Conservation (phyloP, 495 filamentous ascomycete genomes). For the Daldinia grandis region DNA sequence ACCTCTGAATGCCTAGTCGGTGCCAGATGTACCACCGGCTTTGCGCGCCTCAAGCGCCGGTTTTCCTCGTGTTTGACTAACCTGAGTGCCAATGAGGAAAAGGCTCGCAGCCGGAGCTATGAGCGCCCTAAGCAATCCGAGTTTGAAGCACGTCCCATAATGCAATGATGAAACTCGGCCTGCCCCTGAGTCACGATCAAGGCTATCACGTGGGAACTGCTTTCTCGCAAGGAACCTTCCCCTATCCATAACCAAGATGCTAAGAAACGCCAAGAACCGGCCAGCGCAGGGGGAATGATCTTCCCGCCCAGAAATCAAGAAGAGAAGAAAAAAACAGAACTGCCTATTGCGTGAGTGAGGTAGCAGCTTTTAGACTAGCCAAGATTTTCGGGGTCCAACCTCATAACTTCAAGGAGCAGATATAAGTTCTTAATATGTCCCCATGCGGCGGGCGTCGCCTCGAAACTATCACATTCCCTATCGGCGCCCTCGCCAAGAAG, state of each 20-base stretch:
- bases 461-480: slow-evolving; percentile 10
- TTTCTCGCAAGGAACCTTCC: slow-evolving; percentile 4
- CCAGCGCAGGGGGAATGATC: slow-evolving; percentile 1
- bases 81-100: slow-evolving; percentile 17
- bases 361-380: neutral
- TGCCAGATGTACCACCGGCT: slow-evolving; percentile 29
- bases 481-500: slow-evolving; percentile 12
- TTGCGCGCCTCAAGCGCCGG: slow-evolving; percentile 19
- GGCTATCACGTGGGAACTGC: slow-evolving; percentile 27
- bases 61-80: slow-evolving; percentile 21
- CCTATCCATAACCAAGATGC: slow-evolving; percentile 18
- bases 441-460: slow-evolving; percentile 2
- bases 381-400: slow-evolving; percentile 14
- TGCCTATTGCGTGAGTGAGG: slow-evolving; percentile 18
- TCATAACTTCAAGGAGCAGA: slow-evolving; percentile 7
- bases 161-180: slow-evolving; percentile 37
- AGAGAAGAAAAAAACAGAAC: neutral
- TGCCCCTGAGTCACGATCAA: slow-evolving; percentile 38
- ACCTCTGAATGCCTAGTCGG: slow-evolving; percentile 2
- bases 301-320: slow-evolving; percentile 5
- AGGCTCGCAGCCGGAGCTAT: slow-evolving; percentile 9
- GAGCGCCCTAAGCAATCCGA: slow-evolving; percentile 23
- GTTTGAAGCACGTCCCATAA: slow-evolving; percentile 40
- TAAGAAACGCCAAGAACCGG: slow-evolving; percentile 33
- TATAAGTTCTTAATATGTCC: slow-evolving; percentile 1